Evolutionary conservation across 2,329 filamentous ascomycete genomes (phyloP).

Genomic region (Penicillium frequentans): DNA sequence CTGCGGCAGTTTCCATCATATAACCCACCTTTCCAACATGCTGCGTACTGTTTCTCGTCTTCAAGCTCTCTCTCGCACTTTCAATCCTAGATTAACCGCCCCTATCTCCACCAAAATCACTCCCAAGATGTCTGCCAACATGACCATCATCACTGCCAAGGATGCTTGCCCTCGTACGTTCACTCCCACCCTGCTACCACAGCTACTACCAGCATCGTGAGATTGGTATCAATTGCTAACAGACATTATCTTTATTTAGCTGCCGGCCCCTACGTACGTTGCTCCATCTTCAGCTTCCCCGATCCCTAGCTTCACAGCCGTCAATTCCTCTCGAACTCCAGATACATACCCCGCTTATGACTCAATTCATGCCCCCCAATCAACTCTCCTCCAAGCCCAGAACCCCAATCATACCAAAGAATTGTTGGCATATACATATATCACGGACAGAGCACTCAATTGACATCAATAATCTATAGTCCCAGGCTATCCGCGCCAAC

Average conservation of each 20-base stretch:
- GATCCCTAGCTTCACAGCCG: background rate
- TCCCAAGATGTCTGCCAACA: conserved; percentile 36
- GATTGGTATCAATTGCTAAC: conserved; percentile 12
- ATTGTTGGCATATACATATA: background rate
- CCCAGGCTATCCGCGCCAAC: conserved; percentile 66
- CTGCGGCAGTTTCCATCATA: conserved; percentile 11
- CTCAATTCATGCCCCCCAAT: background rate
- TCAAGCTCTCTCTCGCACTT: conserved; percentile 17
- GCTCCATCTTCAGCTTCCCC: background rate
- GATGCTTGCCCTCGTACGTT: conserved; percentile 49
- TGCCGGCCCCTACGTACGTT: conserved; percentile 46
- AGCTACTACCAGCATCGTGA: background rate
- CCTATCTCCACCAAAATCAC: conserved; percentile 1
- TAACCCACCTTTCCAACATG: conserved; percentile 21
- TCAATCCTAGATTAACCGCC: conserved; percentile 11
- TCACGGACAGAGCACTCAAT: background rate
- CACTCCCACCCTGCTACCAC: background rate
- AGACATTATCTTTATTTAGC: conserved; percentile 20
- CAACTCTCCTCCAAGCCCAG: background rate
- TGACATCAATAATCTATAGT: conserved; percentile 28
- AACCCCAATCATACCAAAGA: background rate
- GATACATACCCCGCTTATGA: background rate
- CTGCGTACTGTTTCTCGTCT: conserved; percentile 24
- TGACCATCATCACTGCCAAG: conserved; percentile 42
- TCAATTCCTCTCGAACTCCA: background rate